Evolutionary conservation across 805 yeast genomes (phyloP), one percentile per base, ranked within the genome.

Genomic region (Candida dajiaensis): DNA sequence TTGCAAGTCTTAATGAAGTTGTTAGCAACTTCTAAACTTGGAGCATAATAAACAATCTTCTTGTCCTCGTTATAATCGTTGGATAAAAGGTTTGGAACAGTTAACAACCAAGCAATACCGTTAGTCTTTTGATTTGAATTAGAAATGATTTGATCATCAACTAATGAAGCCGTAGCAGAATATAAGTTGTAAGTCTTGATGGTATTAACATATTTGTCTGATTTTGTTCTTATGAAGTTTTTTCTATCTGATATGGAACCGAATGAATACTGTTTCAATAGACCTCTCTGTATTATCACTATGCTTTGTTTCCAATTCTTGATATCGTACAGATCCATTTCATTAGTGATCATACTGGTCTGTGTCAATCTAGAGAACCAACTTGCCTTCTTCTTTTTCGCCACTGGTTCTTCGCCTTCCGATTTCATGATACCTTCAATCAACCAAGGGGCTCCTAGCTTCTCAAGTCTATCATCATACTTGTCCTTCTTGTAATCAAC

Each of bases 1-100:
- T 89, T 89, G 65, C 94, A 82, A 6, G 92, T 80, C 54, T 83
- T 77, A 16, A 85, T 79, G 63, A 78, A 87, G 58, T 80, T 85
- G 38, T 68, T 66, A 0, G 96, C 94, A 48, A 78, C 77, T 53
- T 81, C 85, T 15, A 48, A 29, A 35, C 47, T 48, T 31, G 59
- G 53, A 2, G 62, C 61, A 43, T 52, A 57, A 35, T 54, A 59
- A 2, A 58, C 56, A 22, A 59, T 42, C 29, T 44, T 54, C 40
- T 50, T 50, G 18, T 55, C 62, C 25, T 51, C 51, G 9, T 51
- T 45, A 26, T 50, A 46, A 19, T 53, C 55, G 31, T 52, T 52
- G 2, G 56, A 46, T 19, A 52, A 33, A 4, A 54, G 21, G 29
- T 56, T 56, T 6, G 64, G 64, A 2, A 58, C 41, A 1, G 60